Base-by-base conservation (phyloP, 2,329 filamentous ascomycete species). In the Penicillium sp. region DNA sequence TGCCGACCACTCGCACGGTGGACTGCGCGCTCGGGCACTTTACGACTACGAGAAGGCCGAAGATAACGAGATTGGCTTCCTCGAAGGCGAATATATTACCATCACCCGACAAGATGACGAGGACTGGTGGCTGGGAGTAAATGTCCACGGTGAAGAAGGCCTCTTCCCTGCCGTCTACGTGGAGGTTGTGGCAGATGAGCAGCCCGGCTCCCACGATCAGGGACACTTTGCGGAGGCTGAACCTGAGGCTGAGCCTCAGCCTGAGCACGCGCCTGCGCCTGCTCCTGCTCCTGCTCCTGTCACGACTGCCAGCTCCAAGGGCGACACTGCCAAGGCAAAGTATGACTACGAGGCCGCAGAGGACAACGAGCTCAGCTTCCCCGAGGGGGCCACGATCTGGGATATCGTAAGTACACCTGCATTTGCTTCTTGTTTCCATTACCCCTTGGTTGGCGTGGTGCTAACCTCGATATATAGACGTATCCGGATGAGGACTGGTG, bases 401-500 rank as follows among this genome's bases (percentile, higher is more conserved):
- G 81, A 87, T 65, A 76, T 98, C 57, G 84, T 87, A 78, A 78
- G 84, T 78, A 42, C 28, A 28, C 27, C 27, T 9, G 8, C 18
- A 9, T 35, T 35, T 49, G 25, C 40, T 43, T 28, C 20, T 6
- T 25, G 49, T 13, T 24, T 9, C 29, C 42, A 28, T 18, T 23
- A 23, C 33, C 15, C 28, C 7, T 44, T 39, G 29, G 35, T 23
- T 39, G 7, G 6, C 13, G 42, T n/a, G n/a, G 13, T 51, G 41
- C 69, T 74, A 61, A 66, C 38, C 38, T 23, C 48, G 10, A 38
- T 41, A 27, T 37, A 18, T 60, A 87, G 84, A 89, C 96, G 75
- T 97, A 97, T 72, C 93, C 93, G 2, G 93, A 97, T 63, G 92
- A 97, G 58, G 93, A 98, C 67, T 98, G 93, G 93, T 98, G 93